Evolutionary conservation across 208 protist species (phyloP), one percentile per base, ranked within the genome.

Genomic region (Acanthamoeba pearcei): DNA sequence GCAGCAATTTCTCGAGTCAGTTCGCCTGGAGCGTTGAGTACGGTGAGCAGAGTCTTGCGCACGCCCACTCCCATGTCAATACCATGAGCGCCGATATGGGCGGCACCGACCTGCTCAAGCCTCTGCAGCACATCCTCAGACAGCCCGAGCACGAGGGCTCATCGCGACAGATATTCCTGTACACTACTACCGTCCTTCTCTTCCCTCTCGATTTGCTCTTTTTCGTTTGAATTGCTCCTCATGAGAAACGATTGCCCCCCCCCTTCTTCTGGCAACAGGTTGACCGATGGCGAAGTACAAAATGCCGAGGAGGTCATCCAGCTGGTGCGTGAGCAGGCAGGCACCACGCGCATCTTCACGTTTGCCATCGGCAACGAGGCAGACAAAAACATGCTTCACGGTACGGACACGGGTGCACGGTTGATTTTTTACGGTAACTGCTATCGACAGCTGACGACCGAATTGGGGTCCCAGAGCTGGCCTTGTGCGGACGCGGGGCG

Each of bases 101-200:
- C 49, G 96, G 96, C 55, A 97, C 96, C 13, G 89, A 95, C 78
- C 95, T 97, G 49, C 62, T 96, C n/a, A 3, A 22, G 22, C 95
- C 95, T 24, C 93, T 96, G 29, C 53, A 82, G 46, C 46, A 51
- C 60, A 53, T 46, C 46, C 86, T 27, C 5, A 35, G 24, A 35
- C n/a, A 51, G n/a, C 92, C 2, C 35, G 10, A 10, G 85, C 86
- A 53, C n/a, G 19, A 22, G 46, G 86, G 8, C 95, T 94, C n/a
- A n/a, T 64, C 60, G 83, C 95, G 78, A 46, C 78, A 86, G 51
- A 86, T 86, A 22, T 86, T 97, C 55, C 29, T 95, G 57, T 76
- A 76, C 46, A 2, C 46, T 49, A 49, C 46, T 6, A 49, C 46
- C 46, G 46, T 49, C 46, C 6, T 6, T 49, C 6, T 49, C 46